A percentile compares a stretch with the other conserved stretches of the same genome.
phyloP scores from a whole-genome alignment of 345 rosid species.

The Passiflora organensis region DNA sequence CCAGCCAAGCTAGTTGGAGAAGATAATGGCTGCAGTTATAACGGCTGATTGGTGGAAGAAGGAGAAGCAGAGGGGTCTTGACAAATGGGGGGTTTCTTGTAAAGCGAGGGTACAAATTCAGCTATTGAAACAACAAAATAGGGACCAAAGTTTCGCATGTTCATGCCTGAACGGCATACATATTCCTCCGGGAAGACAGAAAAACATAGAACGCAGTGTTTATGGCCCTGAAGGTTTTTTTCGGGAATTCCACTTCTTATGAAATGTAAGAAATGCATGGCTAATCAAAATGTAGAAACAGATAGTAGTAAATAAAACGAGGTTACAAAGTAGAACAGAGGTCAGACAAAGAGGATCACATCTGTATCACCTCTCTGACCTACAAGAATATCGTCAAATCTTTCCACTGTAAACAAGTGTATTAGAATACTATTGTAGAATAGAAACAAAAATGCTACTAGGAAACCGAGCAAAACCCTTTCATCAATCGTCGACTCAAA shows the following conservation, averaged over 20 bases:
- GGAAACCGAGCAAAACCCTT: constrained; percentile 4
- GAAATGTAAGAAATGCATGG: no score
- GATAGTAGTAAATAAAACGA: no score
- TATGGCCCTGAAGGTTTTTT: no score
- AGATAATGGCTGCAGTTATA: constrained; percentile 33
- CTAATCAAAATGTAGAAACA: no score
- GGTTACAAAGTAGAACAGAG: neutral
- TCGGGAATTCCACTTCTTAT: no score
- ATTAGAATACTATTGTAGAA: neutral
- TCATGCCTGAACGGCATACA: no score
- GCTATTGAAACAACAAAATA: no score
- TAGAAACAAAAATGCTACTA: constrained; percentile 4
- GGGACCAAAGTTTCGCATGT: no score
- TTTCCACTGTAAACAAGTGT: neutral
- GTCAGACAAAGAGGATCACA: constrained; percentile 1
- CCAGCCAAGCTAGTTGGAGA: constrained; percentile 36
- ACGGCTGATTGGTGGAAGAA: neutral
- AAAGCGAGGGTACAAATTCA: no score
- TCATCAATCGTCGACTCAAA: constrained; percentile 2
- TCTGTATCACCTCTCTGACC: neutral
- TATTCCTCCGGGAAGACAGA: no score
- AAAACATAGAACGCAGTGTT: no score
- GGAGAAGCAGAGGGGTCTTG: neutral
- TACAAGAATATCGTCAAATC: neutral
- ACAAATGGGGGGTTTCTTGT: no score